Evolutionary conservation across 2,329 filamentous ascomycete genomes (phyloP), one percentile per base, ranked within the genome.

Genomic region (Westerdykella ornata): DNA sequence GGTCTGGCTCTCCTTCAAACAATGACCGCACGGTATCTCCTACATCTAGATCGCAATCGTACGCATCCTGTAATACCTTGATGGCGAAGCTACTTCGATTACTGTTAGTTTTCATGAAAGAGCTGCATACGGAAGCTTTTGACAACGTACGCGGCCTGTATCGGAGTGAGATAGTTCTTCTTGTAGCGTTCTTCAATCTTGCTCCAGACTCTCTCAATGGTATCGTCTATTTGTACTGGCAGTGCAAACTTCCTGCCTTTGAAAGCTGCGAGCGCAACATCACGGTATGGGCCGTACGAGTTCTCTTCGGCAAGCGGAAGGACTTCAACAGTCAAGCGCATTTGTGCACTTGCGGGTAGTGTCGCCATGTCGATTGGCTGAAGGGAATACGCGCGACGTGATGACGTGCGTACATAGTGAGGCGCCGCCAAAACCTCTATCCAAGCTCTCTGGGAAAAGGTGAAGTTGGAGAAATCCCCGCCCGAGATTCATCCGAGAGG

Each of bases 11-110:
- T 38, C 48, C 53, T 31, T 56, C 61, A 39, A 62, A 66, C 29
- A 65, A 61, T 38, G 55, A 50, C 31, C 49, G 45, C 30, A 67
- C 62, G 4, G 59, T 62, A 45, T 67, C 62, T 36, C 52, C 44
- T 20, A 66, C 34, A 46, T 63, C 61, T 15, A 67, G 54, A 39
- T 66, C 64, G 51, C 57, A 63, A 37, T 59, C 60, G 45, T 58
- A 57, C 26, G 47, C 55, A 43, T 64, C 61, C 39, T 63, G 61
- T 7, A 67, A 49, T 42, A 63, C 63, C 43, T 62, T 61, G 53
- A 66, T 62, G 30, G 48, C 52, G 45, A 62, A 66, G 26, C 45
- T 42, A 13, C 55, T 63, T 37, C 15, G 30, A 20, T 18, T 22
- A 26, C 31, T 11, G 38, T 50, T 19, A 49, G 19, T 43, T 29